A percentile compares a stretch with the other conserved stretches of the same genome.
Conservation (phyloP, 2,329 filamentous ascomycete species). For the Pseudocercospora crystallina region DNA sequence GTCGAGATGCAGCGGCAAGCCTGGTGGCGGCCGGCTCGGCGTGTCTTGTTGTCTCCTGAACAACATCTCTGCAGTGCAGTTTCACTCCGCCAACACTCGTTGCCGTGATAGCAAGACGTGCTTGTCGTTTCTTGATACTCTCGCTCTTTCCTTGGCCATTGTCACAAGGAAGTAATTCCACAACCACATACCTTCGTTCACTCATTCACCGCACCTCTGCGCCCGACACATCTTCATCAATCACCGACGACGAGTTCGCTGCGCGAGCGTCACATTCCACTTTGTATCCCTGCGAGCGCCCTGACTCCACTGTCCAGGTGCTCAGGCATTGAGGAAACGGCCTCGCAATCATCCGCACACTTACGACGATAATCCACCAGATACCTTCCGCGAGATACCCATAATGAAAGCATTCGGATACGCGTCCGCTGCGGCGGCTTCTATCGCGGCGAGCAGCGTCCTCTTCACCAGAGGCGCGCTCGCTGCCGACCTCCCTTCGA, state of each 20-base stretch:
- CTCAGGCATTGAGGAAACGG: too few species aligned
- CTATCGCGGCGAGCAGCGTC: slow-evolving; percentile 29
- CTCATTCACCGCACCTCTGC: too few species aligned
- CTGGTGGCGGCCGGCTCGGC: background rate
- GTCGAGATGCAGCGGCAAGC: too few species aligned
- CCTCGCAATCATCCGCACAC: background rate
- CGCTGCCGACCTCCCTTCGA: slow-evolving; percentile 60
- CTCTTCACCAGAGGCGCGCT: slow-evolving; percentile 36
- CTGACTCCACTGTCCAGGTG: too few species aligned
- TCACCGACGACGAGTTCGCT: slow-evolving; percentile 1
- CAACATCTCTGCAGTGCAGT: slow-evolving; percentile 15
- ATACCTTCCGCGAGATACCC: slow-evolving; percentile 6
- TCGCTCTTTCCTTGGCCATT: too few species aligned
- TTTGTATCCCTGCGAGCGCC: slow-evolving; percentile 4
- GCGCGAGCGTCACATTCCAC: slow-evolving; percentile 16
- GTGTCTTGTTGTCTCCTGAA: slow-evolving; percentile 20
- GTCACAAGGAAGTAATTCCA: too few species aligned
- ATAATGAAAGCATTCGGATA: slow-evolving; percentile 56
- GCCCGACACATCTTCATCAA: too few species aligned
- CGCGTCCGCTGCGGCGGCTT: slow-evolving; percentile 53
- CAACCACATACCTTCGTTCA: too few species aligned
- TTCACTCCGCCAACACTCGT: slow-evolving; percentile 11
- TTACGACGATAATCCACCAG: slow-evolving; percentile 3
- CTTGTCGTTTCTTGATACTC: slow-evolving; percentile 8
- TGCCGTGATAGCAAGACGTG: slow-evolving; percentile 13